A percentile compares a stretch with the other conserved stretches of the same genome.
phyloP scores from a whole-genome alignment of 2,329 filamentous ascomycete species.

The Podosphaera aphanis region DNA sequence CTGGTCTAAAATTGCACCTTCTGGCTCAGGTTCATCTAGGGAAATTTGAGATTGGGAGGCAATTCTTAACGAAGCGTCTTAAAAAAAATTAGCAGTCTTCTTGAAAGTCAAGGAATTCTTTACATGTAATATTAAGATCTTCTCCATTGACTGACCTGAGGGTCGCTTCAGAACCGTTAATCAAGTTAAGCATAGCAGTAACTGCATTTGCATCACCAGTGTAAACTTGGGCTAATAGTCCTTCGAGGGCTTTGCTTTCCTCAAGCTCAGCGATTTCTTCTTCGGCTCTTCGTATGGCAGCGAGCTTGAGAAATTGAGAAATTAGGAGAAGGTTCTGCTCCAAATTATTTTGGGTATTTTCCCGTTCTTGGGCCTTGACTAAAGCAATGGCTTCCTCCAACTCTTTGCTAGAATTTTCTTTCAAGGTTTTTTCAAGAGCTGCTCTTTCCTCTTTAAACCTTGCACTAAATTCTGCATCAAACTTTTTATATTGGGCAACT shows the following conservation, averaged over 20 bases:
- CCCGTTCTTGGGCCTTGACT: conserved; percentile 26
- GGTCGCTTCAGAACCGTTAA: conserved; percentile 44
- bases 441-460: conserved; percentile 33
- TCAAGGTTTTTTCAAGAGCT: conserved; percentile 33
- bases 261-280: conserved; percentile 38
- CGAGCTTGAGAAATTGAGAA: conserved; percentile 59
- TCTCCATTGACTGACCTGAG: conserved; percentile 42
- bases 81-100: neutral
- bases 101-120: conserved; percentile 13
- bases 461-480: conserved; percentile 47
- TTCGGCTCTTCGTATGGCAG: conserved; percentile 50
- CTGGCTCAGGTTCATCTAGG: conserved; percentile 6
- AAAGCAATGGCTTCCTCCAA: conserved; percentile 26
- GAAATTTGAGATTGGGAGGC: conserved; percentile 17
- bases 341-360: conserved; percentile 30
- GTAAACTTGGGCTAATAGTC: conserved; percentile 56
- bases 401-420: conserved; percentile 23
- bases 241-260: conserved; percentile 62
- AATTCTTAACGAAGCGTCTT: neutral
- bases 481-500: conserved; percentile 48
- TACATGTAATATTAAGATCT: conserved; percentile 47
- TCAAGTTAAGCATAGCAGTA: conserved; percentile 51
- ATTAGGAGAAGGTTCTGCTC: conserved; percentile 43
- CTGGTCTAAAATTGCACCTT: too few species aligned
- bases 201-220: conserved; percentile 55